Base-by-base conservation (phyloP, 2,329 filamentous ascomycete species). In the Diaporthe eres region DNA sequence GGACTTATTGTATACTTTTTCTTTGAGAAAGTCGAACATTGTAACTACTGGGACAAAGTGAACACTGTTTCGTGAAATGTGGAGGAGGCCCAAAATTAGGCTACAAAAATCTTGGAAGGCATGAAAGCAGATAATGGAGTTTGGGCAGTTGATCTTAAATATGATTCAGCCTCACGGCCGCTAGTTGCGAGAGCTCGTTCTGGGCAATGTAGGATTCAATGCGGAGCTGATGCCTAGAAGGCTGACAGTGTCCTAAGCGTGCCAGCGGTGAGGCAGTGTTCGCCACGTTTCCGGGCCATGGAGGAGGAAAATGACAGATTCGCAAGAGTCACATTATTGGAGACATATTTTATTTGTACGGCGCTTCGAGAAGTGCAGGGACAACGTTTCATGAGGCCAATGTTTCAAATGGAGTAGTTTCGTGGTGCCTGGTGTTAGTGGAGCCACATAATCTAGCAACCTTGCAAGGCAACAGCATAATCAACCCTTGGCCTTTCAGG, bases 11-110 rank as follows among this genome's bases (percentile, higher is more conserved):
- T 55, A 17, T 17, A 25, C 22, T 47, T 15, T 73, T 22, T 28
- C 34, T 17, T 65, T 44, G 15, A 73, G 61, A 22, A 72, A 76
- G 34, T 61, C 22, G 10, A 55, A 8, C 76, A 77, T 77, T 28
- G 22, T 51, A 17, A 28, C 34, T 12, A 25, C 31, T 39, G 47
- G 15, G 25, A 39, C 17, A 25, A 19, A n/a, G 31, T 17, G 28
- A 15, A 12, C 6, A 28, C 31, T 42, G 9, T 65, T 22, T 28
- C 17, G 9, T 42, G 17, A 7, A 34, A 12, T 22, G 9, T 8
- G 17, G 37, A 19, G 15, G 25, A 47, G 25, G n/a, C n/a, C 31
- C 39, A 12, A 49, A 28, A 6, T 6, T 13, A 17, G 31, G 17
- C 42, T 49, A 25, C n/a, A 31, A 13, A 31, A 19, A 13, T 65